phyloP scores from a whole-genome alignment of 257 asterid genomes.

The Solanum appendiculatum region DNA sequence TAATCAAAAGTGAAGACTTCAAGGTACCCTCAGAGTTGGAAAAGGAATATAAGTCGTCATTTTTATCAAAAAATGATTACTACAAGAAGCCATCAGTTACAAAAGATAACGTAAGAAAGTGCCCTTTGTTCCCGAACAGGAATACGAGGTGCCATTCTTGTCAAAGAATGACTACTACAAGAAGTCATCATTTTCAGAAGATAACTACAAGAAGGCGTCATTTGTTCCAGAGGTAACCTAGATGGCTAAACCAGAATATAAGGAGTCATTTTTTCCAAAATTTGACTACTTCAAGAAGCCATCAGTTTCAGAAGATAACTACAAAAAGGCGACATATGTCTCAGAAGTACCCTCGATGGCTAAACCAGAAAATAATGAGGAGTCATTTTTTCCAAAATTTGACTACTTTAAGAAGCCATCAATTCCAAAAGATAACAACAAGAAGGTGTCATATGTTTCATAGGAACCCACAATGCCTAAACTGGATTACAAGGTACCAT shows the following conservation, averaged over 20 bases:
- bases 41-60: background rate
- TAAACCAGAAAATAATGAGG: no score
- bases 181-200: background rate
- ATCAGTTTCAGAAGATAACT: no score
- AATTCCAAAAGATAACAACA: no score
- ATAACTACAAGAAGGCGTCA: background rate
- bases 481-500: background rate
- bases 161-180: background rate
- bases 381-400: no score
- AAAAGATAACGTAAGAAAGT: background rate
- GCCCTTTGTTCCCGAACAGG: rapidly evolving
- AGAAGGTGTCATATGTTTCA: background rate
- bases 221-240: no score
- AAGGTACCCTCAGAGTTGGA: background rate
- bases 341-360: no score
- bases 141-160: background rate
- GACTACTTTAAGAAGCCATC: no score
- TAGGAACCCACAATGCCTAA: background rate
- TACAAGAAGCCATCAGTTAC: background rate
- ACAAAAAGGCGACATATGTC: no score
- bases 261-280: no score
- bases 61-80: no score
- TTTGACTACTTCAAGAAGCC: no score
- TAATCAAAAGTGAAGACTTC: background rate
- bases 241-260: no score